phyloP scores from a whole-genome alignment of 371 early-diverging fungal species.

The Saksenaea vasiformis region DNA sequence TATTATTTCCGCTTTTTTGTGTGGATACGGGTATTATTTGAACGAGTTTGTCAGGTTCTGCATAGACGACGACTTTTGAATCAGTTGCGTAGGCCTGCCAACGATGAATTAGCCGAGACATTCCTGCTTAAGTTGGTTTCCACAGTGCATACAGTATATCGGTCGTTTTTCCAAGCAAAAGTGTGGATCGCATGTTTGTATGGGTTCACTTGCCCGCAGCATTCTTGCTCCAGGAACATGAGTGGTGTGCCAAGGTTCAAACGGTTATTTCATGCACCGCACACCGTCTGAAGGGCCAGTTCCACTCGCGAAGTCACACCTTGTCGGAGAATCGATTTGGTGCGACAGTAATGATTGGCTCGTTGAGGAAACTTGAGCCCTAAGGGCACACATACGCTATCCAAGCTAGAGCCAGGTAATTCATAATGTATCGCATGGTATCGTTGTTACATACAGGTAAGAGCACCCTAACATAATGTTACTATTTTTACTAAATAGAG shows the following conservation, averaged over 20 bases:
- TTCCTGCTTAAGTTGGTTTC: slow-evolving; percentile 9
- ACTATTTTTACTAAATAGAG: no score
- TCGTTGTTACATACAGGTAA: no score
- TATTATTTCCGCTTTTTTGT: background rate
- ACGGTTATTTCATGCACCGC: background rate
- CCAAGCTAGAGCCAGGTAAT: no score
- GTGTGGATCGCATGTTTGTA: slow-evolving; percentile 54
- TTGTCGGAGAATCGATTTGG: background rate
- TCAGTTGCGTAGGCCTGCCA: slow-evolving; percentile 52
- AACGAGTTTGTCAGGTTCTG: slow-evolving; percentile 41
- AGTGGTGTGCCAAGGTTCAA: slow-evolving; percentile 4
- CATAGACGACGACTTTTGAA: slow-evolving; percentile 48
- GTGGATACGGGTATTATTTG: slow-evolving; percentile 37
- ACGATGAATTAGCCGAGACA: slow-evolving; percentile 14
- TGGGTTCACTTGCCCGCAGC: slow-evolving; percentile 66
- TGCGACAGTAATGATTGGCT: background rate
- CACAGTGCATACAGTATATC: slow-evolving; percentile 55
- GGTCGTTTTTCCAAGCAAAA: slow-evolving; percentile 42
- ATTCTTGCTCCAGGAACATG: slow-evolving; percentile 67
- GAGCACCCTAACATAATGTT: no score
- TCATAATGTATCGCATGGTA: no score
- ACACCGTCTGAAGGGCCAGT: background rate
- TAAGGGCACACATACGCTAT: no score
- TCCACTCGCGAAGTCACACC: background rate
- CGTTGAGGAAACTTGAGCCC: background rate